These are phyloP conservation scores for Takashimella tepidaria DNA, from an alignment of 1,284 basidiomycete species.

Conservation along the genomic window DNA sequence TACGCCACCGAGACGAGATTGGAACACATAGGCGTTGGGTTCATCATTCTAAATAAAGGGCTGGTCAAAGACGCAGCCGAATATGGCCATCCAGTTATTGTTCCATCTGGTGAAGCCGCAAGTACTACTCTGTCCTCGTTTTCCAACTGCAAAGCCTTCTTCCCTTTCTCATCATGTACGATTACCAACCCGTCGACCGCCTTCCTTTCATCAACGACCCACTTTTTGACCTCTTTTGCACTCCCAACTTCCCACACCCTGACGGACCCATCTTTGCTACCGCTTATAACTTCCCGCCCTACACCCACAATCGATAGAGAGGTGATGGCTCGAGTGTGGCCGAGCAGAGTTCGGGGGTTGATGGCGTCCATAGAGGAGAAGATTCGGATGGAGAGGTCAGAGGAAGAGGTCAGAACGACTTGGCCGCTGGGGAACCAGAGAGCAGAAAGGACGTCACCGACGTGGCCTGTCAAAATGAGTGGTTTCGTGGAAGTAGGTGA, in stretches of 20 bases:
- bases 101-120: constrained; percentile 56
- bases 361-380: constrained; percentile 41
- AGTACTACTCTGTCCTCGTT: constrained; percentile 42
- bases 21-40: constrained; percentile 17
- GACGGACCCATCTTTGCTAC: constrained; percentile 62
- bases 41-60: constrained; percentile 8
- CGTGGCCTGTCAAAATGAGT: constrained; percentile 45
- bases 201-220: constrained; percentile 29
- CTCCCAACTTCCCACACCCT: constrained; percentile 69
- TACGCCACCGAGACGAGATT: constrained; percentile 57
- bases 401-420: constrained; percentile 47
- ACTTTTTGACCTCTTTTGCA: constrained; percentile 52
- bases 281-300: constrained; percentile 59
- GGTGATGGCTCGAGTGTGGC: constrained; percentile 58
- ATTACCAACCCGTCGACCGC: constrained; percentile 29
- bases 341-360: constrained; percentile 58
- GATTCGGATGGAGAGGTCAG: constrained; percentile 47
- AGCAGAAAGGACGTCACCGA: constrained; percentile 47
- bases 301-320: constrained; percentile 59
- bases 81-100: constrained; percentile 51
- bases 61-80: constrained; percentile 55
- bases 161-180: constrained; percentile 27
- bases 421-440: constrained; percentile 44
- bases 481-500: constrained; percentile 1
- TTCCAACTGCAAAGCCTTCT: constrained; percentile 16